Base-by-base conservation (phyloP, 345 rosid species). In the Turnera subulata region DNA sequence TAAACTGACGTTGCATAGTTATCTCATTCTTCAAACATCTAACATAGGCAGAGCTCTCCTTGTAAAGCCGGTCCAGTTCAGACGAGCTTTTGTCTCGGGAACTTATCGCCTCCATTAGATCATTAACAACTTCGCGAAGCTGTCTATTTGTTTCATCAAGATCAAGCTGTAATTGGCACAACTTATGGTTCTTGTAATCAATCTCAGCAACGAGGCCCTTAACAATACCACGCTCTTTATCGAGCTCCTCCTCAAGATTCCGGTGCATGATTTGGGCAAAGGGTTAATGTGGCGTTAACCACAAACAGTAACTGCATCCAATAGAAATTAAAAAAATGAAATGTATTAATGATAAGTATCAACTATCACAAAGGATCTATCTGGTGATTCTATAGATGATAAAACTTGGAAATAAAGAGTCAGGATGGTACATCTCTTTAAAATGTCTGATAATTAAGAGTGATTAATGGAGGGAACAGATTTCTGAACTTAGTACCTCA, bases 161-260 rank as follows among this genome's bases (percentile, higher is more conserved):
- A n/a, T 37, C 23, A 35, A 23, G 48, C 48, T 61, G 39, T 50
- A 56, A 21, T 32, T 55, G 42, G 39, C 33, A 20, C 37, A 51
- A n/a, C 55, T 56, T 62, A 38, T 56, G 23, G 24, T 65, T 65
- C n/a, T 47, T 65, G 52, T 20, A 46, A 21, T 46, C 67, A 29
- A 50, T 61, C 64, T 71, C 64, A 13, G 49, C 17, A 23, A 38
- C 3, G 18, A 72, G 68, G 22, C 12, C 50, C 39, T 10, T n/a
- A 45, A 40, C 53, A 47, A 61, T 56, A 11, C 33, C 20, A 13
- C 42, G 39, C 20, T 29, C 67, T 26, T 66, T 56, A 37, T 53
- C 33, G 43, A 56, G 52, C 63, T 32, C 50, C 48, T 42, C 58
- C 45, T 62, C 54, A 19, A 20, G 18, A 14, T 21, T 49, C 12